Evolutionary conservation across 2,329 filamentous ascomycete genomes (phyloP).

Genomic region (Akanthomyces dipterigenus): DNA sequence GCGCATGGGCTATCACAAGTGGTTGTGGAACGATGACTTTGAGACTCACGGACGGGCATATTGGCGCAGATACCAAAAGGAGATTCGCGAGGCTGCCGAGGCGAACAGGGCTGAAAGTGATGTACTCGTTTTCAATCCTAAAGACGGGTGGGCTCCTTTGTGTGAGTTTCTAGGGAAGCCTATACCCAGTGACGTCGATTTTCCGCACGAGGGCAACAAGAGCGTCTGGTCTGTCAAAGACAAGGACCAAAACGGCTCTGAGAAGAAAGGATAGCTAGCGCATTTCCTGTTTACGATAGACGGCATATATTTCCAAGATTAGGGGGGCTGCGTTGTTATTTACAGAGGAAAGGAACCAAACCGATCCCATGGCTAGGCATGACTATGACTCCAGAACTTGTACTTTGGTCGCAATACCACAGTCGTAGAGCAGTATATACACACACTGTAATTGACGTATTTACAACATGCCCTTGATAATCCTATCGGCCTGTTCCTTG

Average conservation of each 20-base stretch:
- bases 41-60: background rate
- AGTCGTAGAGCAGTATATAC: background rate
- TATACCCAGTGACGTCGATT: background rate
- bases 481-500: background rate
- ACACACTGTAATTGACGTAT: background rate
- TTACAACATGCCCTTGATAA: no score
- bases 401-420: no score
- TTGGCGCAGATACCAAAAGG: background rate
- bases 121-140: background rate
- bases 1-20: background rate
- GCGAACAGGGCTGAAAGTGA: background rate
- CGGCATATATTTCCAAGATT: no score
- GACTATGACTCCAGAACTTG: no score
- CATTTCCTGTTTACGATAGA: no score
- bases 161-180: background rate
- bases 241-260: background rate
- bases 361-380: no score
- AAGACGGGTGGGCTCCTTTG: background rate
- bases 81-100: background rate
- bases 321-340: no score
- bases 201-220: background rate
- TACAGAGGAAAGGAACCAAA: no score
- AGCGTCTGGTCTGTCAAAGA: background rate
- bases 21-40: background rate
- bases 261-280: background rate